Percentiles rank a stretch among this genome's conserved stretches.
These are phyloP conservation scores for Termitomyces sp. DNA, from an alignment of 768 basidiomycete genomes.

Conservation along the genomic window DNA sequence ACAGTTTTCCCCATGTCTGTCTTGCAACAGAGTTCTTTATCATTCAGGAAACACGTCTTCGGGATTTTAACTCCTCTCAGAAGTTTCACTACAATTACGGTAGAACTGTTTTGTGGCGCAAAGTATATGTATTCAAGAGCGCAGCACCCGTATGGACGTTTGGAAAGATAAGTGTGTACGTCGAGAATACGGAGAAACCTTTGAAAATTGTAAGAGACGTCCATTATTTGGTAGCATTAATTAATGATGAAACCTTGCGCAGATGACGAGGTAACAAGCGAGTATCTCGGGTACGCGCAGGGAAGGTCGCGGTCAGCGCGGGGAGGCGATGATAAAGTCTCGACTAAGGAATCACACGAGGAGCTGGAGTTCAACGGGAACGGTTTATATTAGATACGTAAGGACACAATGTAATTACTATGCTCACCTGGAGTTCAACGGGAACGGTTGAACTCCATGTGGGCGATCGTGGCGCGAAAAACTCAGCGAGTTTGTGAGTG, in stretches of 20 bases:
- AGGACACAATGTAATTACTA: too few relatives aligned
- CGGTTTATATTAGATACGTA: too few relatives aligned
- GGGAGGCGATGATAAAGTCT: too few relatives aligned
- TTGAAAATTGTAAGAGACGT: not conserved
- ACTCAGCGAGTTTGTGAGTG: too few relatives aligned
- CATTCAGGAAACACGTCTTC: not conserved
- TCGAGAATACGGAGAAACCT: constrained; percentile 2
- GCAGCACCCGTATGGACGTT: constrained; percentile 1
- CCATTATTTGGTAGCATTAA: not conserved
- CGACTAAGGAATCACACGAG: too few relatives aligned
- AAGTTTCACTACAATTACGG: not conserved
- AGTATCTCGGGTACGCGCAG: too few relatives aligned
- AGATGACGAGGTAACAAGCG: too few relatives aligned
- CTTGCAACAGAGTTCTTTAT: not conserved
- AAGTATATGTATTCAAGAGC: constrained; percentile 5
- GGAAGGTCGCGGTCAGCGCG: too few relatives aligned
- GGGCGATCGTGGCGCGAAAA: too few relatives aligned
- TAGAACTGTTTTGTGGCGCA: constrained; percentile 7
- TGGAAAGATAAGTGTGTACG: not conserved
- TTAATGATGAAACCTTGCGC: not conserved
- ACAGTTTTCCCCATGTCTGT: not conserved
- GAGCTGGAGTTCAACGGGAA: too few relatives aligned
- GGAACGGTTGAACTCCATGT: too few relatives aligned
- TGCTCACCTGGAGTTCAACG: too few relatives aligned
- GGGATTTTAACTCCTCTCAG: not conserved